Evolutionary conservation across 2,329 filamentous ascomycete genomes (phyloP), one percentile per base, ranked within the genome.

Genomic region (Plenodomus tracheiphilus): DNA sequence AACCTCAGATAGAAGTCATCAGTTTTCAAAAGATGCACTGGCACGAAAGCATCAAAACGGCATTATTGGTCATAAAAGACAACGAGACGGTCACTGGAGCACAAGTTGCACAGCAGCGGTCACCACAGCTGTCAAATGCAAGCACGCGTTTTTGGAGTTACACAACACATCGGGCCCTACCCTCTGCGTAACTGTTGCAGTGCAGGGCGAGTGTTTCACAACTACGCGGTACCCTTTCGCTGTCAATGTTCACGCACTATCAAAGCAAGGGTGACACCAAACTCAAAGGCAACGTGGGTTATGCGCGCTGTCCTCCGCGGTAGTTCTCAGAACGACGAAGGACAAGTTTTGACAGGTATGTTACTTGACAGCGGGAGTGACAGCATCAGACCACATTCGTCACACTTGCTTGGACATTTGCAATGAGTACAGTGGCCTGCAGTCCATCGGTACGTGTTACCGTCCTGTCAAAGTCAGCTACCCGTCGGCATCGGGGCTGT

Each of bases 311-410:
- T 59, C 52, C 53, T 56, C 54, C 43, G 46, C 62, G 66, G 61
- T 32, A 32, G 41, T 56, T 41, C 39, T 35, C 41, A 60, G 62
- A 69, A 58, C 58, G 56, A 64, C 44, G 48, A 34, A 54, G 32
- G 49, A 45, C 63, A 61, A 54, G 45, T 39, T 56, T 69, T 68
- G 65, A 68, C 66, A 67, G 62, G 53, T 59, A 47, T 54, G 64
- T 59, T 58, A 62, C 58, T 32, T 65, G 61, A 66, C 62, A 66
- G 61, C 65, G 61, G 63, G 53, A 65, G 57, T 59, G 53, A 56
- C 58, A 56, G 44, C 51, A 54, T 64, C 58, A 66, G 56, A 46
- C 62, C 61, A 69, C 51, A 47, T 57, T 47, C 47, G 61, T 64
- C 58, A 22, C 43, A 62, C 58, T 48, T 32, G 28, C 28, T 32